Conservation (phyloP, 1,284 basidiomycete species). For the Apiotrichum akiyoshidainum region DNA sequence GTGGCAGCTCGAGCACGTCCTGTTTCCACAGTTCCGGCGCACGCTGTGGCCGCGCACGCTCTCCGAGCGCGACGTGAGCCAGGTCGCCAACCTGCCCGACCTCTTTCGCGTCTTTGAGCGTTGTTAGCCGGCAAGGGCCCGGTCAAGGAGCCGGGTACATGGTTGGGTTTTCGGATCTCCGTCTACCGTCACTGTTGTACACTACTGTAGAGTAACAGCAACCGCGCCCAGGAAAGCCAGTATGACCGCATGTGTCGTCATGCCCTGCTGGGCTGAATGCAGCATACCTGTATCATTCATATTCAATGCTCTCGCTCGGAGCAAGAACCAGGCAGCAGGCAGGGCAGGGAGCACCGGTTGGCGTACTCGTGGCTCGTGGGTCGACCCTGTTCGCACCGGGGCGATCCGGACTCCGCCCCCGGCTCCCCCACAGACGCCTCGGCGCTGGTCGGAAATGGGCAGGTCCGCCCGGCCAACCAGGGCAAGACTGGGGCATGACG, state of each 20-base stretch:
- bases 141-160: no score
- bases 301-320: no score
- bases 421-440: background rate
- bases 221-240: no score
- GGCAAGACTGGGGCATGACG: no score
- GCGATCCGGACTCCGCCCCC: background rate
- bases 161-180: no score
- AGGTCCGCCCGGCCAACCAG: background rate
- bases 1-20: conserved; percentile 82
- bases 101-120: conserved; percentile 87
- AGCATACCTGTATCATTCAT: no score
- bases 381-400: background rate
- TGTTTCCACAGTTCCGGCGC: conserved; percentile 76
- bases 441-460: conserved; percentile 4
- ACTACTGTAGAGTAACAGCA: no score
- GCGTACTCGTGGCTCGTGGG: background rate
- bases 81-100: conserved; percentile 81
- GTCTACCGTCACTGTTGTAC: no score
- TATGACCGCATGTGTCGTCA: no score
- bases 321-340: no score
- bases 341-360: background rate
- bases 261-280: no score
- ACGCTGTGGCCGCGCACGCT: conserved; percentile 45
- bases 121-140: conserved; percentile 57
- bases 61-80: conserved; percentile 59